These are phyloP conservation scores for Daldinia childiae DNA, from an alignment of 495 filamentous ascomycete species.

Conservation along the genomic window DNA sequence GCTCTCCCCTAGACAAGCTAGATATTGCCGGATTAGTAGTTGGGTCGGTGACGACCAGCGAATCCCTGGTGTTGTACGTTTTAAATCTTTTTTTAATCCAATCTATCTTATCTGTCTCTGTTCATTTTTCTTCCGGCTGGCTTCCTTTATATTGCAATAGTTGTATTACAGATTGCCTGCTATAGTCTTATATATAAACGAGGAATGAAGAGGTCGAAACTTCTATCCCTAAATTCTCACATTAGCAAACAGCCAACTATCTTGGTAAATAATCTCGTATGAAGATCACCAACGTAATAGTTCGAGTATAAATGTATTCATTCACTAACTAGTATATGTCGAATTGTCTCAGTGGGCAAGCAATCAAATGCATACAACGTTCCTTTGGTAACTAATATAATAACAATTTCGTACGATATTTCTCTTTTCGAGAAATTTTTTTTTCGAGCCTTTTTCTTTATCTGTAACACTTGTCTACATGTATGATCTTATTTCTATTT, in stretches of 20 bases:
- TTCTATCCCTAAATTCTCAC: no score
- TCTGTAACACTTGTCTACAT: background rate
- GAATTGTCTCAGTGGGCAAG: background rate
- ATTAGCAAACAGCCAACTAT: no score
- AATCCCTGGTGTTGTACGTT: slow-evolving; percentile 58
- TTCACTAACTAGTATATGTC: background rate
- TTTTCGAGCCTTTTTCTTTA: background rate
- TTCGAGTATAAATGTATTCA: no score
- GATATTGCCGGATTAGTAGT: slow-evolving; percentile 42
- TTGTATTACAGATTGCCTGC: no score
- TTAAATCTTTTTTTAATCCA: background rate
- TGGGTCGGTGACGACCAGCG: slow-evolving; percentile 60
- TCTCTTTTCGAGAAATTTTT: no score
- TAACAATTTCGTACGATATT: background rate
- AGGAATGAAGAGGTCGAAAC: no score
- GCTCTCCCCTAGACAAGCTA: slow-evolving; percentile 57
- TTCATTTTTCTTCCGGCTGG: no score
- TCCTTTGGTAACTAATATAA: background rate
- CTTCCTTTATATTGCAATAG: no score
- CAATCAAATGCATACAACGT: background rate
- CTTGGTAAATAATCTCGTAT: no score
- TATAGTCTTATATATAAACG: no score
- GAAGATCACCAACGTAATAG: no score
- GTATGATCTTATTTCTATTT: background rate
- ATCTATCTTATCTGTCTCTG: background rate